These are phyloP conservation scores for Canavalia ensiformis DNA, from an alignment of 306 rosid genomes.

Conservation along the genomic window DNA sequence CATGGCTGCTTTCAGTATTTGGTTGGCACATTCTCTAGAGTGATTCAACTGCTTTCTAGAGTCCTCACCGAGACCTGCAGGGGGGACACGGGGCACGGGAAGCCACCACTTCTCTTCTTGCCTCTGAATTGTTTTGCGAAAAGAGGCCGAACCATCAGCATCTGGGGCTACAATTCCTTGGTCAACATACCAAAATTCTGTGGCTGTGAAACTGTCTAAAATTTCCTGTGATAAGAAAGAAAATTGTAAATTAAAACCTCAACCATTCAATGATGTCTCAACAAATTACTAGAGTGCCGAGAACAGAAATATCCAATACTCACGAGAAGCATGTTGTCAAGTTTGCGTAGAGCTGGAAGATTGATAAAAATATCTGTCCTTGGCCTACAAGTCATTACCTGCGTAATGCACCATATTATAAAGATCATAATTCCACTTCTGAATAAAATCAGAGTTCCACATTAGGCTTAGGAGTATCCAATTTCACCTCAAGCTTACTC, in stretches of 20 bases:
- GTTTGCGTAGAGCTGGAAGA: constrained; percentile 93
- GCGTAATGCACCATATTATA: constrained; percentile 54
- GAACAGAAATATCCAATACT: constrained; percentile 45
- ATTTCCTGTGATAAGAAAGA: constrained; percentile 64
- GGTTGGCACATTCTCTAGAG: constrained; percentile 81
- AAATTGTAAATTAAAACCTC: constrained; percentile 1
- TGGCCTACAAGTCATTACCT: constrained; percentile 98
- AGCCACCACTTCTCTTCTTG: constrained; percentile 99
- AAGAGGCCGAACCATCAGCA: constrained; percentile 82
- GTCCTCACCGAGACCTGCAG: constrained; percentile 74
- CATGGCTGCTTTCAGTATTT: constrained; percentile 89
- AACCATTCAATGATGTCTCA: constrained; percentile 3
- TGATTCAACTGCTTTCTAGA: constrained; percentile 86
- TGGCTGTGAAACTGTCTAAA: constrained; percentile 69
- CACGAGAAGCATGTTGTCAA: constrained; percentile 96
- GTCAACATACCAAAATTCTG: constrained; percentile 96
- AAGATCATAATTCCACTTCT: constrained; percentile 51
- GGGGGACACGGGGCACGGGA: constrained; percentile 89
- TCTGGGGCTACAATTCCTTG: constrained; percentile 86
- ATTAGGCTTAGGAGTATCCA: constrained; percentile 16
- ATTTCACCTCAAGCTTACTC: constrained; percentile 82
- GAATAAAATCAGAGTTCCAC: neutral
- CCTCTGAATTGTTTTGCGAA: constrained; percentile 75
- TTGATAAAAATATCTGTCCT: constrained; percentile 90
- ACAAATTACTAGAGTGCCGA: neutral